phyloP scores from a whole-genome alignment of 2,329 filamentous ascomycete species.

The Aspergillus melleus region DNA sequence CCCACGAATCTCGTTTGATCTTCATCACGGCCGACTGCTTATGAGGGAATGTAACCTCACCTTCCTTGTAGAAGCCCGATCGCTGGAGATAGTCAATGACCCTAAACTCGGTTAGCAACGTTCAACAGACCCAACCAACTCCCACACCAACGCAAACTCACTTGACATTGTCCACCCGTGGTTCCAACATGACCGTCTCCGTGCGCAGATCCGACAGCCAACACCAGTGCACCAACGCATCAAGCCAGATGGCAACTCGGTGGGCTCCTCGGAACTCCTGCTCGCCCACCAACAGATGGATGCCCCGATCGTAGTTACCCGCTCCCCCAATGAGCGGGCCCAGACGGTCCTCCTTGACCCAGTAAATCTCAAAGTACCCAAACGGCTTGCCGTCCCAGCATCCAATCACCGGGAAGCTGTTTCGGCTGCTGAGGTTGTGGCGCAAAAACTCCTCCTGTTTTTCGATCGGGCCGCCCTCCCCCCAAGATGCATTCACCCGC shows the following conservation, averaged over 20 bases:
- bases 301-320: slow-evolving; percentile 79
- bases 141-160: slow-evolving; percentile 46
- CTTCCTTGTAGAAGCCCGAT: slow-evolving; percentile 81
- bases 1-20: slow-evolving; percentile 76
- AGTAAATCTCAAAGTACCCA: slow-evolving; percentile 97
- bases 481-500: slow-evolving; percentile 85
- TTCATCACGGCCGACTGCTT: slow-evolving; percentile 89
- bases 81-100: slow-evolving; percentile 69
- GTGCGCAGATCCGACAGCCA: slow-evolving; percentile 77
- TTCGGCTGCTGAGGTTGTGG: slow-evolving; percentile 62
- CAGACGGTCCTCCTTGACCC: slow-evolving; percentile 88
- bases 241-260: slow-evolving; percentile 77
- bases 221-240: slow-evolving; percentile 82
- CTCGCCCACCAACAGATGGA: slow-evolving; percentile 89
- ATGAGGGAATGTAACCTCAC: slow-evolving; percentile 82
- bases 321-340: slow-evolving; percentile 67
- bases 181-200: slow-evolving; percentile 80
- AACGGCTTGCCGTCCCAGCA: slow-evolving; percentile 95
- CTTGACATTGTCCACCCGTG: slow-evolving; percentile 87
- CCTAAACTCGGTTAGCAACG: slow-evolving; percentile 43
- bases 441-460: slow-evolving; percentile 69
- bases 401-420: slow-evolving; percentile 88
- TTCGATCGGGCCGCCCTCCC: slow-evolving; percentile 57
- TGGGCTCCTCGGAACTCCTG: slow-evolving; percentile 83
- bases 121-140: neutral